Percentiles rank a stretch among this genome's conserved stretches.
Conservation (phyloP, 164 flowering plant genomes). For the Vitis riparia region DNA sequence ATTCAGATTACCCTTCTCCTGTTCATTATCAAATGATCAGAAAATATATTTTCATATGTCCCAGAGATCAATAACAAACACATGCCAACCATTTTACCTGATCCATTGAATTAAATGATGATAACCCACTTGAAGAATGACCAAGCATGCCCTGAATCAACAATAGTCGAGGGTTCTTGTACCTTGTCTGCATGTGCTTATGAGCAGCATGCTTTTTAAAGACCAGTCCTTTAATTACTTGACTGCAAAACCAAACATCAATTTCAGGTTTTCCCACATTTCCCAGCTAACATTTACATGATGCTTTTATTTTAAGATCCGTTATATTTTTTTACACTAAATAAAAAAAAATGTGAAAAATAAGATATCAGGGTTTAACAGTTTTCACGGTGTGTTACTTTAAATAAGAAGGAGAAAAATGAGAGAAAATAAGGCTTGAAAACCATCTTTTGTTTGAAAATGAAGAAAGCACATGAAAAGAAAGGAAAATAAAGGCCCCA, state of each 20-base stretch:
- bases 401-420: too few relatives aligned
- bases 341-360: too few relatives aligned
- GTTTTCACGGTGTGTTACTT: too few relatives aligned
- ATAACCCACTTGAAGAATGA: constrained; percentile 57
- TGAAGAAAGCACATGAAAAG: too few relatives aligned
- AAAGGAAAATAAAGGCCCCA: too few relatives aligned
- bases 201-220: constrained; percentile 93
- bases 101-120: constrained; percentile 70
- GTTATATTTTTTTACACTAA: too few relatives aligned
- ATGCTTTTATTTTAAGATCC: not conserved
- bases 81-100: constrained; percentile 45
- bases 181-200: constrained; percentile 83
- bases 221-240: constrained; percentile 79
- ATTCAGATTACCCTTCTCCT: constrained; percentile 61
- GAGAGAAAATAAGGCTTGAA: too few relatives aligned
- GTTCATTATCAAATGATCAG: constrained; percentile 23
- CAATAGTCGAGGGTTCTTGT: constrained; percentile 69
- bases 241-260: constrained; percentile 49
- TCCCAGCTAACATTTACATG: not conserved
- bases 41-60: not conserved
- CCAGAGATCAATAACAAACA: not conserved
- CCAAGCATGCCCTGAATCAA: constrained; percentile 77
- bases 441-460: too few relatives aligned
- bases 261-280: not conserved
- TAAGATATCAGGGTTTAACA: too few relatives aligned